Evolutionary conservation across 2,329 filamentous ascomycete species (phyloP), one percentile per base, ranked within the genome.

Genomic region (Cordyceps militaris): DNA sequence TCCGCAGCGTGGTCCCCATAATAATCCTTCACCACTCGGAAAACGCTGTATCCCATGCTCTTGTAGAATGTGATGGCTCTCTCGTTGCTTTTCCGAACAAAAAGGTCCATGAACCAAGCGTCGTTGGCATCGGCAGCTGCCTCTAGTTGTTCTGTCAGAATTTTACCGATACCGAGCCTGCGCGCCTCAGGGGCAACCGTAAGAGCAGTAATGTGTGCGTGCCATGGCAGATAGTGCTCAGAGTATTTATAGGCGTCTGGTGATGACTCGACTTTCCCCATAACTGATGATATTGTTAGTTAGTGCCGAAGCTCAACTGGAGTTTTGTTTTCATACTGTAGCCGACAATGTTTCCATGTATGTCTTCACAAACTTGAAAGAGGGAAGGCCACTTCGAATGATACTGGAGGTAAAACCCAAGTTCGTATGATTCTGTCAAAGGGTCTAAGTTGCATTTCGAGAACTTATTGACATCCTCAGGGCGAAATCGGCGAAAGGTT

Each of bases 211-310:
- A 99, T 96, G 74, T 99, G 94, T 21, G 91, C 93, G 75, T 99
- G 94, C 90, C 91, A 97, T n/a, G 93, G 93, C n/a, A 96, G 87
- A 75, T 95, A 96, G 75, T 97, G 91, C 66, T 87, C 81, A 51
- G 90, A 94, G 66, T 85, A 85, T 60, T 84, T 80, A 70, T 88
- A 83, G 55, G 85, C 84, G 46, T 89, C 79, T 16, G 89, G 87
- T 56, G 91, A 95, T 62, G 91, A 86, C 77, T 97, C 93, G 60
- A 96, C 83, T 76, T 99, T 99, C 69, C 93, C 94, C 83, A 99
- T 96, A 70, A 99, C 92, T 96, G 63, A 89, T 61, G 54, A 61
- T 46, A 16, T 11, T 19, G 26, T 43, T 51, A 51, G 50, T 56
- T 56, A 59, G 66, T 68, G 53, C 70, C 51, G 32, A 7, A 10